A percentile compares a stretch with the other conserved stretches of the same genome.
Conservation (phyloP, 2,329 filamentous ascomycete species). For the Penicillium sp. region DNA sequence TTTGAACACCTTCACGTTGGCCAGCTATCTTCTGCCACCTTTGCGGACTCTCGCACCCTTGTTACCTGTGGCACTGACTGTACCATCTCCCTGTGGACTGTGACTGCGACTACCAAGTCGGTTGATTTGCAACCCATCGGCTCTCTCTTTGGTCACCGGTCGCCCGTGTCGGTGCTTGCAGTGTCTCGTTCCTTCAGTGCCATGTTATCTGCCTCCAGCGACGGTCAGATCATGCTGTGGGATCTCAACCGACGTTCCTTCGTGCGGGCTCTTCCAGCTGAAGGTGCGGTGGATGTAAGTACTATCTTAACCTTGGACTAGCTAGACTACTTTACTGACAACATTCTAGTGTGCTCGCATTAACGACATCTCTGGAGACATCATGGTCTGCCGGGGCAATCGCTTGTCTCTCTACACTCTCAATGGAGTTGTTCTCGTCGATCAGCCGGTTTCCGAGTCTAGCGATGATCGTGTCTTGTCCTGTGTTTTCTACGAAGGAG, state of each 20-base stretch:
- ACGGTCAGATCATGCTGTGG: slow-evolving; percentile 87
- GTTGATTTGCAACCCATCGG: slow-evolving; percentile 78
- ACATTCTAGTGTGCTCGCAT: slow-evolving; percentile 73
- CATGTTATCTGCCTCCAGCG: slow-evolving; percentile 77
- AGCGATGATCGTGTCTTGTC: slow-evolving; percentile 76
- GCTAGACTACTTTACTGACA: not conserved
- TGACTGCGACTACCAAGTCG: slow-evolving; percentile 65
- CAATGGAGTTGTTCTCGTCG: slow-evolving; percentile 79
- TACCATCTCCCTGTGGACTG: slow-evolving; percentile 80
- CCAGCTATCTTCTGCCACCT: slow-evolving; percentile 78
- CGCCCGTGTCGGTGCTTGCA: slow-evolving; percentile 76
- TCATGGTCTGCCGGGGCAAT: slow-evolving; percentile 77
- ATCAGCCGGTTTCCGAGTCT: slow-evolving; percentile 74
- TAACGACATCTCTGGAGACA: slow-evolving; percentile 88
- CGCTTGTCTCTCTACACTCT: slow-evolving; percentile 79
- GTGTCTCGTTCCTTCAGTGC: slow-evolving; percentile 87
- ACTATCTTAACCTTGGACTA: not conserved
- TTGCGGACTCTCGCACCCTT: slow-evolving; percentile 86
- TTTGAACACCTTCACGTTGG: slow-evolving; percentile 94
- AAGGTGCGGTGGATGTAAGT: slow-evolving; percentile 51
- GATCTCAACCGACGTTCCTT: slow-evolving; percentile 90
- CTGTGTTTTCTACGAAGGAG: slow-evolving; percentile 90
- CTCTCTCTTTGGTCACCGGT: slow-evolving; percentile 87
- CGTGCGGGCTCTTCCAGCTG: slow-evolving; percentile 69
- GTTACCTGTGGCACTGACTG: slow-evolving; percentile 93